Evolutionary conservation across 768 basidiomycete genomes (phyloP), one percentile per base, ranked within the genome.

Genomic region (Lactarius sp.): DNA sequence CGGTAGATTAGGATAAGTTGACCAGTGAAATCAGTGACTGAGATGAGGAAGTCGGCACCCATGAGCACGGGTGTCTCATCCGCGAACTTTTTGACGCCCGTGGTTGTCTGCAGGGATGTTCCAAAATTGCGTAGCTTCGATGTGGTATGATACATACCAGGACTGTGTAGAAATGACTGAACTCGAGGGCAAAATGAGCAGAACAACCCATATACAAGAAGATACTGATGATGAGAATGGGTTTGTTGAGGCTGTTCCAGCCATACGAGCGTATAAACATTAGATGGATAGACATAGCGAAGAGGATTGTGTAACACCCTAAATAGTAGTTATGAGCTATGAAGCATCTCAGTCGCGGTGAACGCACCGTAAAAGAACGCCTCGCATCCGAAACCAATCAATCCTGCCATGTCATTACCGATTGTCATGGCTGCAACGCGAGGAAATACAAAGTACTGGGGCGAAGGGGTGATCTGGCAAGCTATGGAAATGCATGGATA

Each of bases 1-100:
- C 80, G 79, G 60, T 78, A 79, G 34, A 77, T 65, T 39, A 79
- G 72, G 47, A 74, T 64, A 41, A 73, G 16, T 66, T 77, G 71
- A 1, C 76, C 77, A 22, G 76, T 36, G 44, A 78, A 72, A 65
- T 77, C 76, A 0, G 73, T 70, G 39, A 75, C 54, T 1, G 76
- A 75, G 59, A 78, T 72, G 47, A 78, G 62, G 22, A 75, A 62
- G 66, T 77, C 77, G 4, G 76, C 75, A 3, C 66, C 78, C 4
- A 71, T 37, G 55, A 75, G 74, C 20, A 27, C 37, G 2, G 22
- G 61, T 1, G 74, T 78, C 70, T 78, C 76, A 33, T 70, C 44
- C 6, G 74, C 66, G 62, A 61, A 77, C 5, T 60, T 52, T 8
- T 31, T 4, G n/a, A 76, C 74, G 1, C 75, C 75, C 3, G 49